Evolutionary conservation across 2,329 filamentous ascomycete species (phyloP), one percentile per base, ranked within the genome.

Genomic region (Tolypocladium album): DNA sequence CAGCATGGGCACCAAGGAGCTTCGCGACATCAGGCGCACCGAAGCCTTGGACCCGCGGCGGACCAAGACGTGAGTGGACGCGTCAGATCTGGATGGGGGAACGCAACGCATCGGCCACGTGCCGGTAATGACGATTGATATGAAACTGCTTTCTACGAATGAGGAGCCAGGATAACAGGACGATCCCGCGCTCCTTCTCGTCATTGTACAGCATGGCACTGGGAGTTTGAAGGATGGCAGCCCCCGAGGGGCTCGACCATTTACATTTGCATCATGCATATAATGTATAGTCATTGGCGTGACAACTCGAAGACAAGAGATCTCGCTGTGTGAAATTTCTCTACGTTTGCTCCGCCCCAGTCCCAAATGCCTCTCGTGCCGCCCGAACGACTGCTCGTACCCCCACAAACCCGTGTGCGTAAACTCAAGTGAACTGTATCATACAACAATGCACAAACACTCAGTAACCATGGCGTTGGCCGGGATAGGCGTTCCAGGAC

Each of bases 1-100:
- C 3, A 94, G 91, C 69, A 72, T 97, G 71, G 90, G 92, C 3
- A 97, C 93, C 5, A 96, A 92, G 76, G 93, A 97, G 79, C 85
- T 92, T 71, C 83, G 94, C 62, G 91, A 96, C 66, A 92, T 88
- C 75, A 85, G 92, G 72, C 86, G 83, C 69, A 80, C 85, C 57
- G 92, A 97, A 72, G 92, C 93, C 6, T 78, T 84, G 64, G 89
- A 96, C 78, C 92, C 92, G 53, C 83, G 92, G 69, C 82, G 88
- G 65, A 83, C 87, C 62, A 85, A 85, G 73, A 68, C 73, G 58
- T 82, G 64, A 69, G 47, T n/a, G 9, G 31, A 53, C 20, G 2
- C n/a, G 15, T 34, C 15, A 17, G 11, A 11, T 6, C 24, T 15
- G 24, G 7, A 12, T 17, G 47, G 27, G 8, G 13, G 9, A 17